Evolutionary conservation across 2,329 filamentous ascomycete genomes (phyloP), one percentile per base, ranked within the genome.

Genomic region (Aspergillus uvarum): DNA sequence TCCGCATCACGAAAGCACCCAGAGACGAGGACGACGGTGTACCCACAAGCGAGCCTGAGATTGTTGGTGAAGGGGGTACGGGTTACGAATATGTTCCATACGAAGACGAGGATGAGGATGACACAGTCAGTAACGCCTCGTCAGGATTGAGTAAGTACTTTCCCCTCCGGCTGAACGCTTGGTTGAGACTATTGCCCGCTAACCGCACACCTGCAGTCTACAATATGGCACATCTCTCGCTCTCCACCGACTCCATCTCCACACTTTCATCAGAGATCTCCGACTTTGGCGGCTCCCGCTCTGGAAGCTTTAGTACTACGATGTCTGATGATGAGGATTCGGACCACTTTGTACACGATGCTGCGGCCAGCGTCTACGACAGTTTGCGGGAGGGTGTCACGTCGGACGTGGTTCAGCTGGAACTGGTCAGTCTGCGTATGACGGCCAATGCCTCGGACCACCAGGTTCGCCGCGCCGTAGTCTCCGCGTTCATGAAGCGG

Each of bases 401-500:
- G 14, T 85, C 87, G 11, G 91, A 96, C 72, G 95, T 96, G 64
- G 93, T 96, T 70, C 92, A 94, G 73, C 85, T 98, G 35, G 95
- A 99, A 74, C 90, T 99, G 63, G 96, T 93, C 81, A 91, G 92
- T 51, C 82, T 98, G n/a, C 89, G 94, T 11, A 91, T 99, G 75
- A 89, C 89, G 57, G 91, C 90, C 69, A 92, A 98, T 70, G 95
- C 95, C 2, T 93, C 92, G 1, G 94, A 96, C 70, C 85, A 89
- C 65, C 90, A 95, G 75, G 91, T 98, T 70, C 90, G 94, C 49
- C 88, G 89, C 35, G 92, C 95, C 16, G 88, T 98, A 24, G 91
- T 91, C 2, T 86, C 89, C 2, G 90, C 93, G 0, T 94, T 98
- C 72, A 89, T 91, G 69, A 91, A 90, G 69, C 89, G 90, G 59